These are phyloP conservation scores for Amanita inopinata DNA, from an alignment of 768 basidiomycete species.

Conservation along the genomic window DNA sequence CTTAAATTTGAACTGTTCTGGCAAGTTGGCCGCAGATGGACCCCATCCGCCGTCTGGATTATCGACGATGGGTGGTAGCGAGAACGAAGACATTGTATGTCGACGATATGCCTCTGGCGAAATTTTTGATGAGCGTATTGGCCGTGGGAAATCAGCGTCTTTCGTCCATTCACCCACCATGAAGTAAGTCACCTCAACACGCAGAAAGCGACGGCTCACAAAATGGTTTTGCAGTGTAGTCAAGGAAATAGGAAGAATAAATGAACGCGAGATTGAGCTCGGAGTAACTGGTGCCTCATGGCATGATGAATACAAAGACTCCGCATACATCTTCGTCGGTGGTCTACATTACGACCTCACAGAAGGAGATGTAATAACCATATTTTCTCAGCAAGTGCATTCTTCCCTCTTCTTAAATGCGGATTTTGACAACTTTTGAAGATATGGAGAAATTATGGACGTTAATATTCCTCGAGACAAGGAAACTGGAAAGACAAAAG, in stretches of 20 bases:
- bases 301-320: constrained; percentile 98
- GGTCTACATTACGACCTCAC: constrained; percentile 84
- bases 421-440: constrained; percentile 21
- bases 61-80: constrained; percentile 80
- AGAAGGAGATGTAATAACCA: constrained; percentile 94
- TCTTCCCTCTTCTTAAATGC: constrained; percentile 3
- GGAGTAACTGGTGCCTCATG: constrained; percentile 68
- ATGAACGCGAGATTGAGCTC: constrained; percentile 79
- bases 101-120: constrained; percentile 12
- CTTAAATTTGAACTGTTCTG: constrained; percentile 92
- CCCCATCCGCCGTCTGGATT: constrained; percentile 95
- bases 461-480: constrained; percentile 93
- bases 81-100: constrained; percentile 72
- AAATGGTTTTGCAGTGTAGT: constrained; percentile 55
- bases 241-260: constrained; percentile 89
- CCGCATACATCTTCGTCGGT: constrained; percentile 91
- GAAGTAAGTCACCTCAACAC: constrained; percentile 46
- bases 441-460: constrained; percentile 96
- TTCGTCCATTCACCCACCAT: constrained; percentile 30
- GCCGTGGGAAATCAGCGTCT: constrained; percentile 33
- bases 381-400: constrained; percentile 86
- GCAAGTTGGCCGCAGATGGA: constrained; percentile 69
- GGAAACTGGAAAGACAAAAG: constrained; percentile 79
- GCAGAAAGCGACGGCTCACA: not conserved
- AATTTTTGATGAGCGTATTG: constrained; percentile 2